Evolutionary conservation across 768 basidiomycete species (phyloP), one percentile per base, ranked within the genome.

Genomic region (Boletus rubropictus): DNA sequence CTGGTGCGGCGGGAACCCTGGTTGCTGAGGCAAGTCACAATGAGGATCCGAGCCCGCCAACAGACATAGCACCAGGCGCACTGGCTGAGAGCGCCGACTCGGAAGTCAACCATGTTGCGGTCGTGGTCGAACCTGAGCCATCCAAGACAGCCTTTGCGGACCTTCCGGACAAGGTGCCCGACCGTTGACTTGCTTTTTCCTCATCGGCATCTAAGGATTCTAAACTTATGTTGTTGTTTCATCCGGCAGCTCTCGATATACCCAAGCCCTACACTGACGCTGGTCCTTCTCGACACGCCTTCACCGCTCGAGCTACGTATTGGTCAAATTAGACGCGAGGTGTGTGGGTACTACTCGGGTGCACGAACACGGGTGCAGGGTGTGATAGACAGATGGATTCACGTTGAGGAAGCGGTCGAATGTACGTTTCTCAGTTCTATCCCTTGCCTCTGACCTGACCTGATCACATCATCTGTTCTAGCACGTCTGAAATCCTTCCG

Each of bases 401-500:
- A 77, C 11, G 74, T 92, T 27, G 95, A 97, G 64, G 78, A 86
- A 54, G 76, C 78, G 7, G 82, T 94, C 27, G 94, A 96, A 70
- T 70, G 94, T 94, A 64, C 51, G 86, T 77, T 33, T 15, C 18
- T 39, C 9, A 3, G 17, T 21, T n/a, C 27, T 24, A 25, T 28
- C 28, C n/a, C 18, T 17, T 7, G 1, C 5, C 15, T 9, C n/a
- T 25, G 25, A 21, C 28, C 10, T 15, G 31, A 43, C n/a, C n/a
- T n/a, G n/a, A n/a, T n/a, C 24, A 37, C 33, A 22, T 39, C 8
- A 3, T 29, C 8, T 18, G 3, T 4, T 36, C 18, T 62, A 95
- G 93, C 73, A 49, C 83, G 90, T 52, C 72, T 97, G 27, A 92
- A 92, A 65, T 78, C 84, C 6, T 78, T 98, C 56, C 69, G 91